These are phyloP conservation scores for Eremochloa ophiuroides DNA, from an alignment of 176 grass and related monocot genomes.

Conservation along the genomic window DNA sequence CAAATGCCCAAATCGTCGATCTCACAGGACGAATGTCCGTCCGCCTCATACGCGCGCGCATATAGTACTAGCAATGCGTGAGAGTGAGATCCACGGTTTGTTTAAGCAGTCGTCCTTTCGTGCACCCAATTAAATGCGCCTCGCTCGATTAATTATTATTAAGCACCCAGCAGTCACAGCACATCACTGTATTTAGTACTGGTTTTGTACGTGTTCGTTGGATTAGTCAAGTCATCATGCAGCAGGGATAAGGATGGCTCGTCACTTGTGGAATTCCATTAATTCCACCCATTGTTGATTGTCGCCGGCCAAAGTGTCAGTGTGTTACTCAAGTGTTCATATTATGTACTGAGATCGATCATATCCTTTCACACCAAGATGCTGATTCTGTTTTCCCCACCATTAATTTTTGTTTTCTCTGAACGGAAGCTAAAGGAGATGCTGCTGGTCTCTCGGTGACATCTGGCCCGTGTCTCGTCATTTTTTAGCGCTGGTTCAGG, in stretches of 20 bases:
- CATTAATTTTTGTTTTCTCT: background rate
- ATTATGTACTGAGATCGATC: background rate
- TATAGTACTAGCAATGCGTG: background rate
- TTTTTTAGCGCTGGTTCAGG: background rate
- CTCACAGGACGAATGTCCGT: constrained; percentile 4
- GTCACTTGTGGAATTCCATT: background rate
- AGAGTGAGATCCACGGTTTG: background rate
- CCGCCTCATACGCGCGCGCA: background rate
- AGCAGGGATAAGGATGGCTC: background rate
- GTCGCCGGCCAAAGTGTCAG: background rate
- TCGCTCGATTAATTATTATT: background rate
- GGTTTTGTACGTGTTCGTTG: background rate
- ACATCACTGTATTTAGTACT: background rate
- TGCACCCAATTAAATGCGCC: background rate
- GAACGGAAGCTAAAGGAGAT: background rate
- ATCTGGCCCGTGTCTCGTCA: background rate
- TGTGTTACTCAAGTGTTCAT: background rate
- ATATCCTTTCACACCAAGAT: background rate
- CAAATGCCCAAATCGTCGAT: background rate
- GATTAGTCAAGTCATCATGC: constrained; percentile 19
- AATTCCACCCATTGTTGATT: no score
- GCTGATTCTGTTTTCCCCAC: background rate
- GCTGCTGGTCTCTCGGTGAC: background rate
- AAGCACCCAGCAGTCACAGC: background rate
- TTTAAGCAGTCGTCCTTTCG: background rate